These are phyloP conservation scores for Fonsecaea pugnacius DNA, from an alignment of 2,329 filamentous ascomycete species.

Conservation along the genomic window DNA sequence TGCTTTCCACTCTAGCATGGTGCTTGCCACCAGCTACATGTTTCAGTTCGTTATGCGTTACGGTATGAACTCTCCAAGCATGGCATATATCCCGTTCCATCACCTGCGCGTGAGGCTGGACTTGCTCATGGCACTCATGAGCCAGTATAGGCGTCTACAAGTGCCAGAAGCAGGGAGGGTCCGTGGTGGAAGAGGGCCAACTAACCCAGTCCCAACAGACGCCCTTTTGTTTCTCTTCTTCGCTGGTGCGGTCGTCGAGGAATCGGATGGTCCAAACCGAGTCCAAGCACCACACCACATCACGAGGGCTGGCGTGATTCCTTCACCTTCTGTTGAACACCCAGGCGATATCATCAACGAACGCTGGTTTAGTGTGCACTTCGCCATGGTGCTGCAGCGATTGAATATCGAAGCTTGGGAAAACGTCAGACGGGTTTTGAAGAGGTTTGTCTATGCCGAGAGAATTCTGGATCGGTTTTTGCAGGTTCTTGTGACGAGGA, in stretches of 20 bases:
- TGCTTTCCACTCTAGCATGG: constrained; percentile 13
- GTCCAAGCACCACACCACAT: constrained; percentile 1
- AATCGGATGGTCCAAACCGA: constrained; percentile 11
- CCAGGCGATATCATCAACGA: constrained; percentile 19
- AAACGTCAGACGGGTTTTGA: constrained; percentile 12
- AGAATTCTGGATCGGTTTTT: constrained; percentile 16
- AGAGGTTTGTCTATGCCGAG: constrained; percentile 18
- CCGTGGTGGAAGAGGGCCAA: neutral
- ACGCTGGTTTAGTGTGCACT: constrained; percentile 27
- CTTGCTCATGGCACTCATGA: constrained; percentile 22
- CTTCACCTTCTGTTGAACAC: constrained; percentile 7
- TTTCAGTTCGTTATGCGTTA: constrained; percentile 19
- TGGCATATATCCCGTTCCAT: constrained; percentile 20
- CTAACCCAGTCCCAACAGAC: constrained; percentile 16
- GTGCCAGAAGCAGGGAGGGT: neutral
- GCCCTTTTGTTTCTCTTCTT: constrained; percentile 26
- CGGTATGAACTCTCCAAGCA: constrained; percentile 6
- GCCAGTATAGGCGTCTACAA: constrained; percentile 13
- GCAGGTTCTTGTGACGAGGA: constrained; percentile 13
- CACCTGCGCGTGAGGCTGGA: constrained; percentile 19
- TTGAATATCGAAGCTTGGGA: constrained; percentile 18
- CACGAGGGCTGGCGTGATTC: constrained; percentile 9
- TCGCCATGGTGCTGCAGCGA: constrained; percentile 22
- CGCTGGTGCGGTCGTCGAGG: constrained; percentile 21
- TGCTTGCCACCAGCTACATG: constrained; percentile 23